Percentiles rank a stretch among this genome's conserved stretches.
phyloP scores from a whole-genome alignment of 2,329 filamentous ascomycete species.

The Albophoma yamanashiensis region DNA sequence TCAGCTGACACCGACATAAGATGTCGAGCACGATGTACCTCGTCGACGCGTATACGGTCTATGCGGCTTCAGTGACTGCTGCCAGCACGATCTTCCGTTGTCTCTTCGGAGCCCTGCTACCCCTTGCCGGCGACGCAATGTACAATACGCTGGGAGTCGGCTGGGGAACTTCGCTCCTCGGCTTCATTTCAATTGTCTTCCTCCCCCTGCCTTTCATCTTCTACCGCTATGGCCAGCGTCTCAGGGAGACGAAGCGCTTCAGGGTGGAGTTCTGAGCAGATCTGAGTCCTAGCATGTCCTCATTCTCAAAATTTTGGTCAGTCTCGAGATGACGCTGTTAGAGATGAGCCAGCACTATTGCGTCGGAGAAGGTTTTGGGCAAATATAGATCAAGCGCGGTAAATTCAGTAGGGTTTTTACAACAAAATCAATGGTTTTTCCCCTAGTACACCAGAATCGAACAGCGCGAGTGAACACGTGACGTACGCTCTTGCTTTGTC shows the following conservation, averaged over 20 bases:
- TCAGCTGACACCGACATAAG: not conserved
- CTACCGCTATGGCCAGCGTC: not conserved
- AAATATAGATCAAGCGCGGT: not conserved
- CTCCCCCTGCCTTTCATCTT: not conserved
- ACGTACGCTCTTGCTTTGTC: not conserved
- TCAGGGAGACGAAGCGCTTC: not conserved
- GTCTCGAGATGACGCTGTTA: not conserved
- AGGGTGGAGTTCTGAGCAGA: not conserved
- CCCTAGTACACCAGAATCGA: not conserved
- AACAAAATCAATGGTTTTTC: no score
- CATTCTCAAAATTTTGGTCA: not conserved
- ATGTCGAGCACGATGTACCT: not conserved
- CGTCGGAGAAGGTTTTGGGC: no score
- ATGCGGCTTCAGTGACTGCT: not conserved
- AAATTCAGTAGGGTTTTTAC: not conserved
- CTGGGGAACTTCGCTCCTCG: not conserved
- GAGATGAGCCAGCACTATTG: not conserved
- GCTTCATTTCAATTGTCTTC: not conserved
- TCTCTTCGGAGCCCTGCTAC: not conserved
- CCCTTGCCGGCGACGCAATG: not conserved
- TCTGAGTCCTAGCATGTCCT: not conserved
- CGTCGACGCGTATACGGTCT: not conserved
- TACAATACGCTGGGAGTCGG: not conserved
- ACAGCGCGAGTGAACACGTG: not conserved
- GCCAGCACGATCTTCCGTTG: not conserved